Evolutionary conservation across 805 yeast genomes (phyloP), one percentile per base, ranked within the genome.

Genomic region (Torulaspora microellipsoides): DNA sequence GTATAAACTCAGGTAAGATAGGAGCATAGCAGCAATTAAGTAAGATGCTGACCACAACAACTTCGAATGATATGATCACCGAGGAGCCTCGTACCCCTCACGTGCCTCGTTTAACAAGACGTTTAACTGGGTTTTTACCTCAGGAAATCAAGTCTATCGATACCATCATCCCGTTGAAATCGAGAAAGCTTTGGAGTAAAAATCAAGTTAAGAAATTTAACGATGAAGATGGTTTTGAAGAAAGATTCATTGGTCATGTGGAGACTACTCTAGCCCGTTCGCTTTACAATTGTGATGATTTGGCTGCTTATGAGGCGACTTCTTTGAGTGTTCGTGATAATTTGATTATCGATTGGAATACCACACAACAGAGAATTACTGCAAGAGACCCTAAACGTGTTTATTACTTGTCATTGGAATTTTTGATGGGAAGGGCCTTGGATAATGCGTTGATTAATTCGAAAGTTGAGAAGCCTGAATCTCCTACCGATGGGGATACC

Each of bases 231-330:
- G 78, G 72, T 25, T 84, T 89, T 55, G 84, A 88, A 62, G 58
- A 69, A 31, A 73, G 74, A 46, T 85, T 89, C 61, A 83, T 89
- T 39, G 77, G 80, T 52, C 95, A 90, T 64, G 96, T 90, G 32
- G 97, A 89, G 66, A 85, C 95, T 33, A 78, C 90, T 1, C 71
- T 89, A 61, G 97, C 95, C n/a, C 76, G 97, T 56, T 86, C 91
- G 28, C 70, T 89, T 71, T 87, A 85, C 75, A 90, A 90, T 59
- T 87, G 96, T 69, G 97, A 90, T 65, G 82, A 83, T 46, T 71
- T 89, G 60, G 96, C 95, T 32, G 96, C 96, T 17, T 89, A 90
- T 62, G 95, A 85, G 62, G 95, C 96, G 0, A 79, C 95, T 31
- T 83, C 95, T 4, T 73, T 73, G 58, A 73, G 93, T 17, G 74